Evolutionary conservation across 78 protist species (phyloP).

Genomic region (Dictyostelium purpureum): DNA sequence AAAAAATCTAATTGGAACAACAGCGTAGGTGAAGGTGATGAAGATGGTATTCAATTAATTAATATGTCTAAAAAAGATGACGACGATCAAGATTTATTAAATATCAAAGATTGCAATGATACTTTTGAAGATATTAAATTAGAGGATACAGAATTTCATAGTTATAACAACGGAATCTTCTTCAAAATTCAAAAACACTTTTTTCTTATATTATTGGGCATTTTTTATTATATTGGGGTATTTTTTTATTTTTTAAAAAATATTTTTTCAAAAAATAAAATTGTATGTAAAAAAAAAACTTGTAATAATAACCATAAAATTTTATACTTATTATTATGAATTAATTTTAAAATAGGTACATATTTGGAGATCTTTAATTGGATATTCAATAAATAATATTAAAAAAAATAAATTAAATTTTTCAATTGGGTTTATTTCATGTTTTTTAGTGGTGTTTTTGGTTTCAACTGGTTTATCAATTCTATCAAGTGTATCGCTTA

Average conservation of each 20-base stretch:
- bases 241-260: neutral
- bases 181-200: too few relatives aligned
- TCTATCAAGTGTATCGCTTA: neutral
- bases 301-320: too few relatives aligned
- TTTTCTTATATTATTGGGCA: too few relatives aligned
- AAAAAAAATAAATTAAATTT: constrained; percentile 26
- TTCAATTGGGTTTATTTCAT: constrained; percentile 71
- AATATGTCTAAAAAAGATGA: too few relatives aligned
- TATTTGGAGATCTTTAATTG: neutral
- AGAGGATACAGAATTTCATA: too few relatives aligned
- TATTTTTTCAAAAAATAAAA: neutral
- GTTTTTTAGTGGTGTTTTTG: constrained; percentile 78
- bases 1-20: neutral
- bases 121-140: too few relatives aligned
- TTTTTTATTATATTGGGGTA: too few relatives aligned
- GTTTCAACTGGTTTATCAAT: neutral
- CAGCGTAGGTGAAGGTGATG: neutral
- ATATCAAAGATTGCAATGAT: too few relatives aligned
- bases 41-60: too few relatives aligned
- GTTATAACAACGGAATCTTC: too few relatives aligned
- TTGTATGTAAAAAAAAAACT: neutral
- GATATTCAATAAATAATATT: neutral
- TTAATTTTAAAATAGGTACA: neutral
- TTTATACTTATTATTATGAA: too few relatives aligned
- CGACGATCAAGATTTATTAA: too few relatives aligned